These are phyloP conservation scores for Ogataea ganodermae DNA, from an alignment of 805 yeast genomes.

Conservation along the genomic window DNA sequence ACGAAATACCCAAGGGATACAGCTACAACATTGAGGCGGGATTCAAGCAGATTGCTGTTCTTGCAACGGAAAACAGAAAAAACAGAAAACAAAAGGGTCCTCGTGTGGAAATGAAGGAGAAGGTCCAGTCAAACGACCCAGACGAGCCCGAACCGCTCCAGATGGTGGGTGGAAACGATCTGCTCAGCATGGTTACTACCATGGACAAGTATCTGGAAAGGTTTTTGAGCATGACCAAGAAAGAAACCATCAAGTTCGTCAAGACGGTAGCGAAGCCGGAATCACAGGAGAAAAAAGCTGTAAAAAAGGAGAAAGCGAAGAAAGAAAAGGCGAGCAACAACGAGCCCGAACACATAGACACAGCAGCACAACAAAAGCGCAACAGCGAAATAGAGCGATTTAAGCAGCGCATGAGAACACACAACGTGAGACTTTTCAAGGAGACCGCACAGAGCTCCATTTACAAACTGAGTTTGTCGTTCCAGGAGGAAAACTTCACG, in stretches of 20 bases:
- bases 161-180: constrained; percentile 49
- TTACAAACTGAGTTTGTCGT: constrained; percentile 29
- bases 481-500: constrained; percentile 31
- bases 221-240: constrained; percentile 59
- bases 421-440: constrained; percentile 28
- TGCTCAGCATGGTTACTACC: constrained; percentile 54
- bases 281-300: constrained; percentile 7
- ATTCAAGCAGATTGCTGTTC: constrained; percentile 47
- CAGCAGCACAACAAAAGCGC: constrained; percentile 17
- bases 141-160: constrained; percentile 23
- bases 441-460: constrained; percentile 33
- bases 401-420: constrained; percentile 28
- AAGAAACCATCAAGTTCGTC: constrained; percentile 63
- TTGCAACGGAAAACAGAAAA: constrained; percentile 38
- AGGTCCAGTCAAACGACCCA: constrained; percentile 17
- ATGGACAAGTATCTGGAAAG: constrained; percentile 60
- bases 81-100: constrained; percentile 17
- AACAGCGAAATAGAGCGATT: constrained; percentile 30
- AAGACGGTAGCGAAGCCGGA: constrained; percentile 25
- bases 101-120: constrained; percentile 7
- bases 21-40: constrained; percentile 69
- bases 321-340: not conserved
- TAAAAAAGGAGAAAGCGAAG: constrained; percentile 7
- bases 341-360: constrained; percentile 7
- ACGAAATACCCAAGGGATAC: constrained; percentile 69